A percentile compares a stretch with the other conserved stretches of the same genome.
Evolutionary conservation across 192 early-diverging fungal species (phyloP).

Genomic region (Backusella sp.): DNA sequence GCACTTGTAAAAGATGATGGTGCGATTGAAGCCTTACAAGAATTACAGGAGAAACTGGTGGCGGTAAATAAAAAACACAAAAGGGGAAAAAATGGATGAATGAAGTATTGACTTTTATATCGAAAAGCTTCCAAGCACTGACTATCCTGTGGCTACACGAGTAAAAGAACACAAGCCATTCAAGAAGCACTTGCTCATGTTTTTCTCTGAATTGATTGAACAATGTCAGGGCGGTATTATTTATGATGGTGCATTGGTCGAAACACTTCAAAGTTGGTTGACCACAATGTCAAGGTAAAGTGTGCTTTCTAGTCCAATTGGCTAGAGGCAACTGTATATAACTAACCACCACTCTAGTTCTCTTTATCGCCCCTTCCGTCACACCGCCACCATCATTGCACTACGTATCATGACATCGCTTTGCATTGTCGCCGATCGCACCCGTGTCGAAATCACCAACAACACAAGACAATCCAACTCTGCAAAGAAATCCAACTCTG

Average conservation of each 20-base stretch:
- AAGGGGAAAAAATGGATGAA: too few species aligned
- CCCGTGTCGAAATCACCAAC: slow-evolving; percentile 58
- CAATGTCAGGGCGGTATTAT: slow-evolving; percentile 60
- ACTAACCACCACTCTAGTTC: slow-evolving; percentile 54
- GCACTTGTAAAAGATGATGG: slow-evolving; percentile 57
- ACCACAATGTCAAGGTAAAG: slow-evolving; percentile 60
- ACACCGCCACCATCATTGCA: slow-evolving; percentile 76
- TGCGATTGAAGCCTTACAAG: slow-evolving; percentile 51
- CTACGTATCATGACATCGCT: slow-evolving; percentile 67
- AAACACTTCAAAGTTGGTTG: slow-evolving; percentile 64
- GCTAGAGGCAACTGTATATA: too few species aligned
- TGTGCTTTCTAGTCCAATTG: too few species aligned
- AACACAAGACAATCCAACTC: slow-evolving; percentile 70
- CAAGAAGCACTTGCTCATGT: slow-evolving; percentile 64
- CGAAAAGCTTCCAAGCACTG: slow-evolving; percentile 43
- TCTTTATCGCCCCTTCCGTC: slow-evolving; percentile 84
- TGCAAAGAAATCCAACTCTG: slow-evolving; percentile 35
- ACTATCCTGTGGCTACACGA: slow-evolving; percentile 81
- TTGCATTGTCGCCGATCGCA: slow-evolving; percentile 62
- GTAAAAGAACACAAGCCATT: slow-evolving; percentile 64
- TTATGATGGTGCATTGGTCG: slow-evolving; percentile 61
- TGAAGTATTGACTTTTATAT: background rate
- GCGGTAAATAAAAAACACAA: slow-evolving; percentile 40
- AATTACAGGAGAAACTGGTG: slow-evolving; percentile 59
- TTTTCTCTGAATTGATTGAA: slow-evolving; percentile 57